Conservation (phyloP, 2,329 filamentous ascomycete genomes). For the Sarocladium strictum region DNA sequence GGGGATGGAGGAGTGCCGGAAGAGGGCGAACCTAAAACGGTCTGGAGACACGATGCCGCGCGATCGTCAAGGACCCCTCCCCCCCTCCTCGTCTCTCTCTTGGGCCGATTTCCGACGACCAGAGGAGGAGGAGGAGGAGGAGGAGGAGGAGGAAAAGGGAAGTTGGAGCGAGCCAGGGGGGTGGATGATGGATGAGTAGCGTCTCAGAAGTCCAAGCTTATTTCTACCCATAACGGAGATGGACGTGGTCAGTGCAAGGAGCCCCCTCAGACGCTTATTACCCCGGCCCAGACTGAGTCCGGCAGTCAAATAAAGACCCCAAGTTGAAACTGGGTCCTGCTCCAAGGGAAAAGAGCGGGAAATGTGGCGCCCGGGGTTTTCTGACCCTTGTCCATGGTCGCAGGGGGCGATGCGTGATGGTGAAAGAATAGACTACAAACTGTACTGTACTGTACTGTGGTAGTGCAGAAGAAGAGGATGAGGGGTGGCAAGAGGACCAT, state of each 20-base stretch:
- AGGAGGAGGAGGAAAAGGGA: neutral
- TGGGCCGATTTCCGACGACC: neutral
- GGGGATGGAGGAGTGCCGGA: neutral
- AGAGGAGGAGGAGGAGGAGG: neutral
- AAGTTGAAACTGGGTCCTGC: neutral
- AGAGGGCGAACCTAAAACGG: neutral
- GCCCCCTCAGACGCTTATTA: neutral
- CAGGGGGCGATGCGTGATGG: neutral
- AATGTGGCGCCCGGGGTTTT: neutral
- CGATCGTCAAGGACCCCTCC: conserved; percentile 6
- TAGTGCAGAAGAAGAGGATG: too few relatives aligned
- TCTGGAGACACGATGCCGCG: conserved; percentile 9
- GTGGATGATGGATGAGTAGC: too few relatives aligned
- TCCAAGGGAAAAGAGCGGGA: neutral
- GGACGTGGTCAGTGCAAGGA: too few relatives aligned
- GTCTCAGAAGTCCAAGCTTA: too few relatives aligned
- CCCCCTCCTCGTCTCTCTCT: too few relatives aligned
- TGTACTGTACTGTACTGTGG: too few relatives aligned
- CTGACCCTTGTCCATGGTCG: neutral
- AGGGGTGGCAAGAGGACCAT: too few relatives aligned
- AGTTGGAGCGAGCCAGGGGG: too few relatives aligned
- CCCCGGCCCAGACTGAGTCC: neutral
- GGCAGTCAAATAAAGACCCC: neutral
- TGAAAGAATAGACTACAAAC: too few relatives aligned
- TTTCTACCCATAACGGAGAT: too few relatives aligned